These are phyloP conservation scores for Hepatocystis sp. DNA, from an alignment of 169 alveolate species.

Conservation along the genomic window DNA sequence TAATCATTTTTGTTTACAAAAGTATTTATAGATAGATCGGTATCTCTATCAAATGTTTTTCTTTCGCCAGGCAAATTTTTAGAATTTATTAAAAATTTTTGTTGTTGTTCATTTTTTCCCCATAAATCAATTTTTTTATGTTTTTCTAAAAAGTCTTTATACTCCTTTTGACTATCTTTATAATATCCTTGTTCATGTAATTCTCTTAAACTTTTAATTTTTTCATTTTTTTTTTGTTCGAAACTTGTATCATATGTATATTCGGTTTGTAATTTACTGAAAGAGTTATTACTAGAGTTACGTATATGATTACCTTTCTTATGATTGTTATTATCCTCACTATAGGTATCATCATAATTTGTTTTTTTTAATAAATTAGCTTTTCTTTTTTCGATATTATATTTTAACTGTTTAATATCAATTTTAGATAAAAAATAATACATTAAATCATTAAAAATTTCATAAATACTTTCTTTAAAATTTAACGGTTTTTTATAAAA, in stretches of 20 bases:
- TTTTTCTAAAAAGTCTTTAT: conserved; percentile 81
- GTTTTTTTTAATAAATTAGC: conserved; percentile 28
- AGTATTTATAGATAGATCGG: conserved; percentile 36
- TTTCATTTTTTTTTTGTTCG: conserved; percentile 9
- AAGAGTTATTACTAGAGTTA: neutral
- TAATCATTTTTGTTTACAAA: conserved; percentile 61
- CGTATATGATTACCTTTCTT: neutral
- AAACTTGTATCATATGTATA: conserved; percentile 16
- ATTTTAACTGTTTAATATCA: conserved; percentile 77
- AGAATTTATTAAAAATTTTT: conserved; percentile 66
- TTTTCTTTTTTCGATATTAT: conserved; percentile 53
- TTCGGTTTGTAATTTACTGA: conserved; percentile 11
- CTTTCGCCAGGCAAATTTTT: conserved; percentile 34
- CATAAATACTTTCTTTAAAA: conserved; percentile 79
- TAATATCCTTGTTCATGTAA: conserved; percentile 87
- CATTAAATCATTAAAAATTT: conserved; percentile 76
- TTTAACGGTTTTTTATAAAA: conserved; percentile 80
- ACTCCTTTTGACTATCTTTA: conserved; percentile 79
- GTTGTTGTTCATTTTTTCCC: conserved; percentile 87
- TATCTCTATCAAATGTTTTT: conserved; percentile 73
- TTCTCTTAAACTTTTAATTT: conserved; percentile 82
- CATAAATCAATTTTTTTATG: conserved; percentile 82
- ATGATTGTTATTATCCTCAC: neutral
- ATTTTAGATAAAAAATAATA: conserved; percentile 80
- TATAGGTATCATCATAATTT: neutral